Evolutionary conservation across 257 asterid genomes (phyloP), one percentile per base, ranked within the genome.

Genomic region (Jacaranda copaia): DNA sequence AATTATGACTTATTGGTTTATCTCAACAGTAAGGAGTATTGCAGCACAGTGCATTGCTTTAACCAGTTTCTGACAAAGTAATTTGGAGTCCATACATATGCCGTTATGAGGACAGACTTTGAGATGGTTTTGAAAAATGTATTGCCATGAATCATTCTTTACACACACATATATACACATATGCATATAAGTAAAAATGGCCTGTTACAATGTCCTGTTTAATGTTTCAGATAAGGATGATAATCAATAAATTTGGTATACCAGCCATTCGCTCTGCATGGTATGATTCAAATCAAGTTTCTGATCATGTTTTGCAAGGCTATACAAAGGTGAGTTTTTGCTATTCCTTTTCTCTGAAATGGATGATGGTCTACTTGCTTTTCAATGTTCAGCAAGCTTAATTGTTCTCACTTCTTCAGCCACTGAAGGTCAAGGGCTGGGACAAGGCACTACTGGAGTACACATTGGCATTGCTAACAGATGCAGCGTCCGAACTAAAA

Each of bases 351-450:
- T 65, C 40, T 55, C 46, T 14, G 6, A 68, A 39, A 25, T 71
- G 58, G 39, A 46, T 65, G 35, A 39, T 58, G 25, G 32, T 25
- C 32, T 25, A 25, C 39, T 7, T 18, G 9, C 19, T 76, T 73
- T 46, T 70, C 8, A 11, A 53, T 63, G 40, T 67, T 68, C 39
- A 72, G 69, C 57, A 62, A 72, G 64, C 70, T 45, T 45, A 53
- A 11, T 66, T 77, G 18, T 70, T 77, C 16, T 25, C 55, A 10
- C 20, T 65, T 76, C 49, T 83, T 77, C 90, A 95, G 99, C 97
- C 98, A 4, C 74, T 95, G 80, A 91, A 83, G 84, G 89, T 91
- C 68, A 95, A 93, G 82, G 97, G 91, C 81, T 95, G 99, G 99
- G 99, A 95, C 76, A 88, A 51, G 82, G 99, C 98, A 72, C 90